Conservation (phyloP, 768 basidiomycete species). For the Leccinum truebloodii region DNA sequence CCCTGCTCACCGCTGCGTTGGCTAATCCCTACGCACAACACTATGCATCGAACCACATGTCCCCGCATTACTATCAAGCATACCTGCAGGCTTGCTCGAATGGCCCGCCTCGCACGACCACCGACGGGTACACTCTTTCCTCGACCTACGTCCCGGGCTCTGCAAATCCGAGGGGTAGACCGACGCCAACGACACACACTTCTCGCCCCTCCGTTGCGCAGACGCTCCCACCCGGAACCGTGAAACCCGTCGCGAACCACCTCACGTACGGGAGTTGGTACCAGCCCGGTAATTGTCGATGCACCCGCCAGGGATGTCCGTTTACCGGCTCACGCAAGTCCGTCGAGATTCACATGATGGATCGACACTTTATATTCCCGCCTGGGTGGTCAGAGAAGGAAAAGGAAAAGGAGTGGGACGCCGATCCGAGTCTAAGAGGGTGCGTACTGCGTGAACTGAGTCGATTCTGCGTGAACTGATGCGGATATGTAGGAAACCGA, state of each 20-base stretch:
- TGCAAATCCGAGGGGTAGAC: not conserved
- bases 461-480: conserved; percentile 5
- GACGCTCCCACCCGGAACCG: conserved; percentile 2
- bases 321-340: conserved; percentile 71
- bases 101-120: conserved; percentile 23
- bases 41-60: conserved; percentile 33
- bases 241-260: conserved; percentile 17
- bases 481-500: conserved; percentile 53
- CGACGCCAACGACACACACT: not conserved
- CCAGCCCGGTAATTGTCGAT: conserved; percentile 59
- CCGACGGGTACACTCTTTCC: conserved; percentile 41
- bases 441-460: conserved; percentile 28
- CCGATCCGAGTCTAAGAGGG: conserved; percentile 83
- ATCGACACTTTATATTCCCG: conserved; percentile 84
- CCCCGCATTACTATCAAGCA: conserved; percentile 58
- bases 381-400: conserved; percentile 65
- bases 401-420: conserved; percentile 70
- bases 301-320: conserved; percentile 61
- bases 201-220: conserved; percentile 7
- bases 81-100: conserved; percentile 40
- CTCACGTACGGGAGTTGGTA: conserved; percentile 49
- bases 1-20: conserved; percentile 26
- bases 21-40: conserved; percentile 32
- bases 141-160: conserved; percentile 37
- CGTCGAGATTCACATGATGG: conserved; percentile 85